Percentiles rank a stretch among this genome's conserved stretches.
Evolutionary conservation across 805 yeast species (phyloP).

Genomic region (Wickerhamiella slavikovae): DNA sequence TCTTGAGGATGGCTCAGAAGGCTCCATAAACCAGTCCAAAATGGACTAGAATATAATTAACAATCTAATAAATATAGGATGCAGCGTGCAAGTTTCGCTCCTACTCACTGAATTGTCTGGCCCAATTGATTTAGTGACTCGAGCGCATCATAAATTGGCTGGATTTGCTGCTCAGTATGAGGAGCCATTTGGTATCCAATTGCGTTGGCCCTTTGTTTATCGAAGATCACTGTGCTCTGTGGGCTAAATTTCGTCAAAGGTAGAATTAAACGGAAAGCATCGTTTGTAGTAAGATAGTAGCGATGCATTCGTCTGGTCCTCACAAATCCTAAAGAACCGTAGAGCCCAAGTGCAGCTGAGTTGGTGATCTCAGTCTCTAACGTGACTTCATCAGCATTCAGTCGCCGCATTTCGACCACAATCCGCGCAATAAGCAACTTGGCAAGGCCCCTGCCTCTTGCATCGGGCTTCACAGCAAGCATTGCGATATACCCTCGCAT

Average conservation of each 20-base stretch:
- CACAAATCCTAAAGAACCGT: conserved; percentile 59
- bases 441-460: conserved; percentile 70
- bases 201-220: too few relatives aligned
- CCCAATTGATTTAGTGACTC: too few relatives aligned
- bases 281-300: conserved; percentile 81
- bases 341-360: conserved; percentile 41
- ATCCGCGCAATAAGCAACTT: conserved; percentile 41
- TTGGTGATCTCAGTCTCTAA: conserved; percentile 83
- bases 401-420: conserved; percentile 40
- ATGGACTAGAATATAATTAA: too few relatives aligned
- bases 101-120: too few relatives aligned
- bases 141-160: too few relatives aligned
- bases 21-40: too few relatives aligned
- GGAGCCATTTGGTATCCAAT: too few relatives aligned
- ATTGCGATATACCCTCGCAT: conserved; percentile 87
- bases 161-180: too few relatives aligned
- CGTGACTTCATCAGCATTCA: conserved; percentile 71
- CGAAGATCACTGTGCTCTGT: too few relatives aligned
- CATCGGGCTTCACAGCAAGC: conserved; percentile 62
- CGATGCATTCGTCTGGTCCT: conserved; percentile 58
- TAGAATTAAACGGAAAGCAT: conserved; percentile 70
- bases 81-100: too few relatives aligned
- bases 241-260: conserved; percentile 50
- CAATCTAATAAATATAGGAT: too few relatives aligned
- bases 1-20: too few relatives aligned